Evolutionary conservation across 1,284 basidiomycete genomes (phyloP).

Genomic region (Cryptococcus depauperatus): DNA sequence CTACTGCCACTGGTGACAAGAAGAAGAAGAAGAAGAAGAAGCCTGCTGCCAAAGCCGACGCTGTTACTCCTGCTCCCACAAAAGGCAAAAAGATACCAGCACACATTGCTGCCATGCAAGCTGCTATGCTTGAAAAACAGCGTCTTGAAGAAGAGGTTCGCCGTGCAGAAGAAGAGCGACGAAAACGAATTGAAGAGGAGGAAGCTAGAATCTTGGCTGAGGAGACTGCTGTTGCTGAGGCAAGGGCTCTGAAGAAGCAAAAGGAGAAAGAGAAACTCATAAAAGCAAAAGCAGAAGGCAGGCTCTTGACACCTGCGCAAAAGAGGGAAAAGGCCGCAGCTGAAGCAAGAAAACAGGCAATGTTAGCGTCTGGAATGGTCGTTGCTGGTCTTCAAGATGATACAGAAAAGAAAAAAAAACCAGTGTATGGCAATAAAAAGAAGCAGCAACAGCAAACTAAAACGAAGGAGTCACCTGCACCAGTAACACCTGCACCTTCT

Average conservation of each 20-base stretch:
- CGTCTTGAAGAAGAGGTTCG: constrained; percentile 70
- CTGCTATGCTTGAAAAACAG: constrained; percentile 83
- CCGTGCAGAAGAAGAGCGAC: constrained; percentile 63
- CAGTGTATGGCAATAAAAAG: constrained; percentile 69
- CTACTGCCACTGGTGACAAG: constrained; percentile 46
- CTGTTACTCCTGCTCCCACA: constrained; percentile 21
- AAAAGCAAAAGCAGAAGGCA: constrained; percentile 85
- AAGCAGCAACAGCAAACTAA: constrained; percentile 53
- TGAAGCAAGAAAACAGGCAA: constrained; percentile 82
- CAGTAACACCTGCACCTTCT: constrained; percentile 34
- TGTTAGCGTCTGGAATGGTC: constrained; percentile 74
- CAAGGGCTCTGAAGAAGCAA: constrained; percentile 74
- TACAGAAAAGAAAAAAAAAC: constrained; percentile 46
- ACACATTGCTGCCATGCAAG: constrained; percentile 59
- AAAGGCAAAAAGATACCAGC: constrained; percentile 60
- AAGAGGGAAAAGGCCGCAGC: constrained; percentile 88
- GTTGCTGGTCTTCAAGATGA: constrained; percentile 69
- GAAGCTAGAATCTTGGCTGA: constrained; percentile 69
- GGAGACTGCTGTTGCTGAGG: constrained; percentile 65
- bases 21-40: constrained; percentile 86
- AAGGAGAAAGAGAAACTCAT: constrained; percentile 68
- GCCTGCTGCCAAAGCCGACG: constrained; percentile 48
- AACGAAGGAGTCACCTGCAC: constrained; percentile 8
- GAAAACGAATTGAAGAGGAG: constrained; percentile 68
- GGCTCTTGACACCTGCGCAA: constrained; percentile 87